phyloP scores from a whole-genome alignment of 2,329 filamentous ascomycete genomes.

The Trichoderma gracile region DNA sequence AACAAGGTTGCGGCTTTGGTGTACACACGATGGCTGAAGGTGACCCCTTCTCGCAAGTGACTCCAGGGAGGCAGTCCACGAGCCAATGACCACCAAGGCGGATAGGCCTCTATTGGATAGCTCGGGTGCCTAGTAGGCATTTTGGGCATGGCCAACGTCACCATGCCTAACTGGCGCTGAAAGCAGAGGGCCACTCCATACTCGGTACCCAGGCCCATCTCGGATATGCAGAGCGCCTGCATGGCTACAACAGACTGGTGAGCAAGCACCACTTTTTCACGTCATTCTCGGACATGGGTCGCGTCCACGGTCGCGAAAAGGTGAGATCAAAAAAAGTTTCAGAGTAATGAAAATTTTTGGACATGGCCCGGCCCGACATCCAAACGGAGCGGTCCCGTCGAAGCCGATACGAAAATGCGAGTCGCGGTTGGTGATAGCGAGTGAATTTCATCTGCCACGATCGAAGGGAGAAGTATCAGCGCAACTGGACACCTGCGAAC shows the following conservation, averaged over 20 bases:
- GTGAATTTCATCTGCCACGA: not conserved
- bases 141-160: slow-evolving; percentile 17
- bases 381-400: not conserved
- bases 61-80: not conserved
- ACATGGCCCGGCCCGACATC: not conserved
- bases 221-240: slow-evolving; percentile 9
- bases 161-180: slow-evolving; percentile 1
- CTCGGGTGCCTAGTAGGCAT: slow-evolving; percentile 18
- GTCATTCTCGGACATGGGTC: slow-evolving; percentile 16
- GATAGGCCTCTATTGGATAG: not conserved
- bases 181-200: not conserved
- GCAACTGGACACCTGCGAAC: not conserved
- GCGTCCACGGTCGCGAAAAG: not conserved
- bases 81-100: slow-evolving; percentile 1
- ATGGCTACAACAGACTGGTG: slow-evolving; percentile 11
- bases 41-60: not conserved
- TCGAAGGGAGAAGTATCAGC: not conserved
- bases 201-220: slow-evolving; percentile 1
- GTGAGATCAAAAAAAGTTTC: not conserved
- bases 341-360: not conserved
- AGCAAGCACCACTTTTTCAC: slow-evolving; percentile 20
- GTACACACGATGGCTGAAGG: slow-evolving; percentile 3
- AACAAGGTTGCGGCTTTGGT: not conserved
- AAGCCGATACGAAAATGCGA: not conserved
- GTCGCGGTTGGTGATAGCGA: not conserved